Conservation (phyloP, 495 filamentous ascomycete species). For the Neurospora tetraspora region DNA sequence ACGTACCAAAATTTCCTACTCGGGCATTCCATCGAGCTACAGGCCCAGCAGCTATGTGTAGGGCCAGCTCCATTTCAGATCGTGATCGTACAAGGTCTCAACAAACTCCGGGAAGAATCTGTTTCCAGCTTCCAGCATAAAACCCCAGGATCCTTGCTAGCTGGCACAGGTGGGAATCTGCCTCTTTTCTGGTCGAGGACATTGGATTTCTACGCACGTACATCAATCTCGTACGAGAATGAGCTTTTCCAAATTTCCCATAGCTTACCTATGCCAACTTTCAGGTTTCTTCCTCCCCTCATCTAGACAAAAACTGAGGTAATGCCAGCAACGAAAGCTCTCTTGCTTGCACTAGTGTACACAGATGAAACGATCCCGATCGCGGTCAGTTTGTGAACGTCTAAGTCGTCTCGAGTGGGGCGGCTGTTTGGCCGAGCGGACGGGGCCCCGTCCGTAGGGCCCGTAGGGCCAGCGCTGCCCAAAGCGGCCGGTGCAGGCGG, state of each 20-base stretch:
- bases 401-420: not conserved
- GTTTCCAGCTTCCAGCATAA: not conserved
- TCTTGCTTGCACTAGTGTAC: not conserved
- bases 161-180: not conserved
- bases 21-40: not conserved
- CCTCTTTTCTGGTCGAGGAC: not conserved
- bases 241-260: not conserved
- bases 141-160: not conserved
- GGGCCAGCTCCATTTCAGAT: not conserved
- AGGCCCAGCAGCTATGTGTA: not conserved
- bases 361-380: not conserved
- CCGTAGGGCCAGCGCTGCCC: not conserved
- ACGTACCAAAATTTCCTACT: not conserved
- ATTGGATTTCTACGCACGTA: not conserved
- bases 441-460: not conserved
- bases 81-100: not conserved
- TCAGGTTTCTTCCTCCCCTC: not conserved
- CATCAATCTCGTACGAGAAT: not conserved
- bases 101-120: not conserved
- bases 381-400: not conserved
- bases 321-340: not conserved
- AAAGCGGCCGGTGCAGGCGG: not conserved
- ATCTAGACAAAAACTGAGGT: not conserved
- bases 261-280: not conserved
- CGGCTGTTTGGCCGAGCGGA: not conserved